Base-by-base conservation (phyloP, 768 basidiomycete species). In the Neoboletus magnificus region DNA sequence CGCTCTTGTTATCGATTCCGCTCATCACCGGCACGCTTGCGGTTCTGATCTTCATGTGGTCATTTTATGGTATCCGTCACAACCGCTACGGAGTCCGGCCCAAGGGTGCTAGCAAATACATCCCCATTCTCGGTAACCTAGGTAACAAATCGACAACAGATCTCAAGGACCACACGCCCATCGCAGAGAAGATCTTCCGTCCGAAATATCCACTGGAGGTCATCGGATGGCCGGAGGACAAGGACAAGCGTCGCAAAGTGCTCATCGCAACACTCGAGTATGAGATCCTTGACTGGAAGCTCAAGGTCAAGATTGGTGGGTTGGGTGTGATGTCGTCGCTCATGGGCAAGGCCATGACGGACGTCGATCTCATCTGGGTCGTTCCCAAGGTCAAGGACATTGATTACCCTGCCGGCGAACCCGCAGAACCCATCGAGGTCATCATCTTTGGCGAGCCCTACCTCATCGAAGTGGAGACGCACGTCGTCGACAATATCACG, bases 301-400 rank as follows among this genome's bases (percentile, higher is more conserved):
- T 95, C 58, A 97, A 97, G 73, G 94, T 97, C 78, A 96, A 96
- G 79, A 96, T 96, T 60, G 94, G 94, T 75, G 94, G 94, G 73
- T 80, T 97, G 20, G 94, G 94, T 79, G 94, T 96, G 76, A 97
- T 97, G 94, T 96, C 94, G 4, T 87, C 87, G 72, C 77, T 97
- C 35, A 97, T 97, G 94, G 94, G 94, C 60, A 97, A 96, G 72
- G 93, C 94, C 6, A 97, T 97, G 94, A 91, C 89, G 45, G 94
- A 97, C 67, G 94, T 96, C 50, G 94, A 96, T 69, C 76, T 97
- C 43, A 77, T 97, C 54, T 97, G 94, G 94, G 87, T 97, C 47
- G 68, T 95, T 18, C 94, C 94, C 43, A 97, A 97, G 68, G 94
- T 97, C 62, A 93, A 93, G 74, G 94, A 96, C 65, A 60, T 97